Evolutionary conservation across 2,329 filamentous ascomycete genomes (phyloP), one percentile per base, ranked within the genome.

Genomic region (Graphilbum ipis-grandicollis): DNA sequence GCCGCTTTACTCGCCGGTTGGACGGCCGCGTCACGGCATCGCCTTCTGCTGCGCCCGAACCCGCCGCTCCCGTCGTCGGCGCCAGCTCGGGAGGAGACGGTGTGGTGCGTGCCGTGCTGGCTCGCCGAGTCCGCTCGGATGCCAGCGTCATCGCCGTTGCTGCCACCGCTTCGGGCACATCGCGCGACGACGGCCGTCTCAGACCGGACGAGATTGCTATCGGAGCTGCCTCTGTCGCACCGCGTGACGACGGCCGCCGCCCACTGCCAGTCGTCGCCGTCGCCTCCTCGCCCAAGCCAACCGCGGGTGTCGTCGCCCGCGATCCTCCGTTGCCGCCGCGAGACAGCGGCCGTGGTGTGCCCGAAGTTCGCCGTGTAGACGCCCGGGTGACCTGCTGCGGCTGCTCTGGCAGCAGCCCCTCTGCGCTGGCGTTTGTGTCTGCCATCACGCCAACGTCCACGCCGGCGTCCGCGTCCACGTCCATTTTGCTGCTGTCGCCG

Each of bases 1-100:
- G 79, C 39, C 75, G 63, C 57, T 78, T 83, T 37, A 67, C 61
- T 35, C 79, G 71, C 48, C 74, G 70, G 46, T 57, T 63, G n/a
- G 56, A 50, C 37, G 56, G 58, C 38, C 58, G 58, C 33, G 52
- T 40, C 44, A 68, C 66, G 13, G 68, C 66, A 9, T 58, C 66
- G 13, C 68, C 68, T 1, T 68, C 72, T 46, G 67, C 38, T 67
- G 65, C 19, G 68, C 71, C 47, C 68, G 73, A 39, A 68, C 50
- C 39, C 69, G 65, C 35, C 69, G 63, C 41, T 66, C 59, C 33
- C 68, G 58, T 39, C 18, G 19, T 17, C 21, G 8, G 8, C 4
- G 8, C 33, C 13, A 14, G 21, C 10, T 18, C 21, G 18, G 2
- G 46, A 39, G 68, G 67, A 9, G 58, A 67, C 10, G 68, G 68